Evolutionary conservation across 2,329 filamentous ascomycete species (phyloP), one percentile per base, ranked within the genome.

Genomic region (Penicillium sp.): DNA sequence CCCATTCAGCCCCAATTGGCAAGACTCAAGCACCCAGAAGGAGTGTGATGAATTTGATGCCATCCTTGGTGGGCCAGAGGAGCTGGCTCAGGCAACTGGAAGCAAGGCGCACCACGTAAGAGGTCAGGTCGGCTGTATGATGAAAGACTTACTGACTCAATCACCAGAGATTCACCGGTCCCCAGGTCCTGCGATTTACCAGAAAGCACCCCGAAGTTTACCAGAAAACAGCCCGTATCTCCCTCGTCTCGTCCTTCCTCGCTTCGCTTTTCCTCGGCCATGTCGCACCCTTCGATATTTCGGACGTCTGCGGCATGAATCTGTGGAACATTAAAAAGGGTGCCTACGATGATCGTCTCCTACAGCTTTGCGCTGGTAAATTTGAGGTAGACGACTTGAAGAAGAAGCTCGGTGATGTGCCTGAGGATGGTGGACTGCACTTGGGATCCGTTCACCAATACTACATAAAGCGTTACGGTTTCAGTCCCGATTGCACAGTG

Each of bases 231-330:
- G 82, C 86, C 11, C 87, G 91, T 55, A 96, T 99, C 70, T 96
- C 92, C 2, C 88, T 98, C 46, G 93, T 97, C 14, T 98, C 93
- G 0, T 97, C 93, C 0, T 99, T 96, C 80, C 82, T 98, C 51
- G 93, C 93, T 2, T 97, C 93, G 0, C 75, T 98, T 16, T 90
- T 99, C 73, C 82, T 97, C 14, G 95, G 95, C 54, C 79, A 82
- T 62, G 83, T 97, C 61, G 93, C 95, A 0, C 91, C 93, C 0
- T 88, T 97, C 64, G 95, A 99, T 73, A 93, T 96, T 66, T 89
- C 90, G 68, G 95, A 99, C 76, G 93, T 93, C 24, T 96, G 92
- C 68, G 95, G 95, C 53, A 96, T 96, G 89, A 96, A 98, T 73
- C 81, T 99, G 7, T 98, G 92, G 91, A 91, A 98, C 69, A 92